Base-by-base conservation (phyloP, 192 early-diverging fungal genomes). In the Umbelopsis sp. region DNA sequence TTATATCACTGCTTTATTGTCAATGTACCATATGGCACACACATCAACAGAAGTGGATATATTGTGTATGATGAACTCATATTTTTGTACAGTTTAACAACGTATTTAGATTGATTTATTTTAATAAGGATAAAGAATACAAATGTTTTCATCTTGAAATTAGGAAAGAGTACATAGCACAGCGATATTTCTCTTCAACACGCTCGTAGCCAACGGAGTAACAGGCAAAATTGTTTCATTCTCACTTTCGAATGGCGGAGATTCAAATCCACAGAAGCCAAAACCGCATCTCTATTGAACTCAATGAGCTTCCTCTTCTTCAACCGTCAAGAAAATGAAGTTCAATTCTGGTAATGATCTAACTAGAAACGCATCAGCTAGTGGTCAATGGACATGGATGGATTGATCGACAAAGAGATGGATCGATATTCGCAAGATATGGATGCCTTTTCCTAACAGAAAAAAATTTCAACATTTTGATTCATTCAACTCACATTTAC, bases 351-450 rank as follows among this genome's bases (percentile, higher is more conserved):
- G 56, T 62, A 20, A 22, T 22, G 4, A 50, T 38, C n/a, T 44
- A 36, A 11, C 32, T 59, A 59, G 38, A 10, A 34, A 31, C 34
- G 14, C 7, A 34, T 62, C 56, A 34, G 56, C 31, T 62, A 62
- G 26, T 29, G 66, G 68, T 47, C 34, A 8, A 52, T 31, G n/a
- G 31, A 62, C 16, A 29, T 70, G 68, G 68, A 70, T 70, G 68
- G 68, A 70, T 51, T 44, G 25, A 34, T 25, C 31, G 20, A 54
- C 8, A 4, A 53, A 8, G 25, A 70, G 43, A 68, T 70, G 67
- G 36, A 56, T 72, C 16, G 43, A 72, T 72, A 52, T 17, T 51
- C 6, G 12, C 20, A 62, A 70, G 22, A 50, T 49, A 56, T 59
- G 25, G 66, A 68, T 69, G 24, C 3, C 21, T 25, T 67, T 11